Base-by-base conservation (phyloP, 2,329 filamentous ascomycete genomes). In the Graphilbum ipis-grandicollis region DNA sequence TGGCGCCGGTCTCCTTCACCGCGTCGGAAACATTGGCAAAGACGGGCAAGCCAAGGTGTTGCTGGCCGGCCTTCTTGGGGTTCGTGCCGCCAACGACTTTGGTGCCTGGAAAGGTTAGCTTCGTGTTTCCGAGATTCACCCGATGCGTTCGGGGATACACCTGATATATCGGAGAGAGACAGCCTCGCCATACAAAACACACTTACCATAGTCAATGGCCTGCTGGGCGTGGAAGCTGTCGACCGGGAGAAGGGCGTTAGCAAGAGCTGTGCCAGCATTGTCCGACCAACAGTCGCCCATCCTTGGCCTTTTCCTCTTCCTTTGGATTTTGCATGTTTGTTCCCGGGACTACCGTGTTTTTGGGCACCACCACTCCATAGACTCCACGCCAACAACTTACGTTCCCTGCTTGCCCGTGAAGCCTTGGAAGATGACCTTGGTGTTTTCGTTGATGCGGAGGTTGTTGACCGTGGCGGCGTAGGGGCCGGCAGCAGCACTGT, bases 31-130 rank as follows among this genome's bases (percentile, higher is more conserved):
- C 90, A 51, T 72, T 88, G 52, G 75, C 81, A 63, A 96, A 98
- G 53, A 98, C 90, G 41, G 90, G 90, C 49, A 80, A 79, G 56
- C 76, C 84, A 44, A 98, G 75, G 62, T 98, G 90, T 56, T 75
- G 78, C 52, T 73, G 64, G 54, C 90, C 90, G 47, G 90, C 90
- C 70, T 98, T 98, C 73, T 93, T 96, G 56, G 90, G 90, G 68
- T 96, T 96, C 55, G 88, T 96, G 56, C 90, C 90, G 59, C 90
- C 90, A 48, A 98, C 85, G 48, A 98, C 84, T 58, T 93, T 88
- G 52, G 90, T 98, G 58, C 88, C 84, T 92, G 46, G 19, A 3
- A 13, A 28, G 26, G 26, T 28, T 13, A 28, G 26, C 12, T 25
- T 25, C 23, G 23, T 8, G 23, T 7, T n/a, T n/a, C n/a, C n/a